Conservation (phyloP, 2,329 filamentous ascomycete genomes). For the Fusarium temperatum region DNA sequence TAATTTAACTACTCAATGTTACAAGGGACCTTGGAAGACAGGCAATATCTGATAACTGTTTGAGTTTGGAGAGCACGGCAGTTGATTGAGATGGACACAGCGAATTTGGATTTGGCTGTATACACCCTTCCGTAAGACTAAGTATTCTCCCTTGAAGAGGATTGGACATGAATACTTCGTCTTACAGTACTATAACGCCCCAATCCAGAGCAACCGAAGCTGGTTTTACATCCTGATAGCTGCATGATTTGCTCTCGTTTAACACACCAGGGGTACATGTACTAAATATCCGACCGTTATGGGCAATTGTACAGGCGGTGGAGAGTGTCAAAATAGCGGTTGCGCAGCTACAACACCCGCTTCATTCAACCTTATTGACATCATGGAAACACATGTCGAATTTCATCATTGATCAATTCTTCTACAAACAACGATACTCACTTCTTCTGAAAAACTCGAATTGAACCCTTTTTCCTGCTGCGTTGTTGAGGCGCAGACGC, state of each 20-base stretch:
- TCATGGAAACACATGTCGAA: constrained; percentile 22
- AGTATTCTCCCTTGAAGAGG: rapidly evolving
- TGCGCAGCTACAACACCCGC: constrained; percentile 11
- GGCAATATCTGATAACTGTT: background rate
- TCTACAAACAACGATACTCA: background rate
- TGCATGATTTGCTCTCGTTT: background rate
- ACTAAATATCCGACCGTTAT: background rate
- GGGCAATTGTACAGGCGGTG: constrained; percentile 33
- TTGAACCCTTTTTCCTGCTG: background rate
- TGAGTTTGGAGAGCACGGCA: background rate
- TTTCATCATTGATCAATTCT: background rate
- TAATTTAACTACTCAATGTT: background rate
- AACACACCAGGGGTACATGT: background rate
- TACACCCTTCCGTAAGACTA: background rate
- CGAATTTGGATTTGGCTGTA: background rate
- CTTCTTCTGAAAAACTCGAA: background rate
- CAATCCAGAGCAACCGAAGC: background rate
- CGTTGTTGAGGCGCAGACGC: background rate
- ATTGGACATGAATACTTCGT: background rate
- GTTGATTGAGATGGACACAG: background rate
- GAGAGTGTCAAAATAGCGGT: constrained; percentile 33
- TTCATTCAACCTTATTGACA: constrained; percentile 25
- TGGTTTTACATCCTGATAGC: background rate
- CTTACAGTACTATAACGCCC: background rate
- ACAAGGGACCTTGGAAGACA: background rate